These are phyloP conservation scores for Termitomyces sp. DNA, from an alignment of 768 basidiomycete species.

Conservation along the genomic window DNA sequence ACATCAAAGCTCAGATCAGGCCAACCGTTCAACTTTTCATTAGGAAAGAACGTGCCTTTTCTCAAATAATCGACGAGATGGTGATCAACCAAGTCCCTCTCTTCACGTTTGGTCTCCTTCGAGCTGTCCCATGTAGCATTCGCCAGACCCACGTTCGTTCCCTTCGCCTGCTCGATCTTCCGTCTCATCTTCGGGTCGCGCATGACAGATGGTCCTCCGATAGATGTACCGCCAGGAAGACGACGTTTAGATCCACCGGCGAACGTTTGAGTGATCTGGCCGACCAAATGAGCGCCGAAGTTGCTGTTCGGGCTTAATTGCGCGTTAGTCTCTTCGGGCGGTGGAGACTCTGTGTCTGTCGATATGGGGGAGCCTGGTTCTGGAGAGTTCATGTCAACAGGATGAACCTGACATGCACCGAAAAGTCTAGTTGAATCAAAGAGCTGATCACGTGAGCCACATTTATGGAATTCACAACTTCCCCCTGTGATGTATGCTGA, in stretches of 20 bases:
- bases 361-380: slow-evolving; percentile 35
- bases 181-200: slow-evolving; percentile 48
- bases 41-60: slow-evolving; percentile 34
- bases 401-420: not conserved
- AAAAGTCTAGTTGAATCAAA: not conserved
- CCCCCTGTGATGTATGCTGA: no score
- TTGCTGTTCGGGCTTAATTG: slow-evolving; percentile 12
- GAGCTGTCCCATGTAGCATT: slow-evolving; percentile 19
- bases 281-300: slow-evolving; percentile 16
- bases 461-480: no score
- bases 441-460: not conserved
- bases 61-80: slow-evolving; percentile 45
- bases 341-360: slow-evolving; percentile 37
- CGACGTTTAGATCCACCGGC: slow-evolving; percentile 40
- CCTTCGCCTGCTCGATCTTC: slow-evolving; percentile 34
- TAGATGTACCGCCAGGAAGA: slow-evolving; percentile 40
- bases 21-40: not conserved
- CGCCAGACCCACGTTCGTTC: slow-evolving; percentile 10
- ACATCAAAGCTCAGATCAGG: slow-evolving; percentile 1
- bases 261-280: slow-evolving; percentile 28
- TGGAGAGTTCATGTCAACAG: slow-evolving; percentile 31
- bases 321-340: slow-evolving; percentile 31
- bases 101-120: slow-evolving; percentile 43
- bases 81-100: slow-evolving; percentile 49
- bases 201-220: slow-evolving; percentile 32